These are phyloP conservation scores for Debaryomycetaceae sp. DNA, from an alignment of 1,139 yeast species.

Conservation along the genomic window DNA sequence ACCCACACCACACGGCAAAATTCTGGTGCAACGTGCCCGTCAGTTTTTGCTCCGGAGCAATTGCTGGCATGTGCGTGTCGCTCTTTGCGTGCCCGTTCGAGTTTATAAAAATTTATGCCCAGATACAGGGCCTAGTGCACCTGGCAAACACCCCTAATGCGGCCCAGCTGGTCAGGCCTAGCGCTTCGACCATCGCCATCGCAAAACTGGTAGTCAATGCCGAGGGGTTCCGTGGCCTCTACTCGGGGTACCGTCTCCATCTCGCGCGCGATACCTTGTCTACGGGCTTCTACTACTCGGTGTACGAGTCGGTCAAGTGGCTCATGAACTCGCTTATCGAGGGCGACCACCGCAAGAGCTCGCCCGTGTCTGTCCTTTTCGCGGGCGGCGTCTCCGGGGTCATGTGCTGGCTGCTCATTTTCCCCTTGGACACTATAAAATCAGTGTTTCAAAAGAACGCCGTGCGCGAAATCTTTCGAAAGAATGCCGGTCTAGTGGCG, in stretches of 20 bases:
- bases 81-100: slow-evolving; percentile 78
- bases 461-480: slow-evolving; percentile 52
- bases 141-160: slow-evolving; percentile 1
- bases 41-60: slow-evolving; percentile 52
- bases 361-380: slow-evolving; percentile 28
- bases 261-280: slow-evolving; percentile 58
- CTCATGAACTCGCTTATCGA: slow-evolving; percentile 25
- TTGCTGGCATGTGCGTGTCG: slow-evolving; percentile 59
- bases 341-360: slow-evolving; percentile 15
- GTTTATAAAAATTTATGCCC: slow-evolving; percentile 72
- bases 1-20: slow-evolving; percentile 1
- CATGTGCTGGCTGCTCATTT: slow-evolving; percentile 60
- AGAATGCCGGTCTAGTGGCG: slow-evolving; percentile 31
- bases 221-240: slow-evolving; percentile 55
- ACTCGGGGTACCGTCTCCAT: slow-evolving; percentile 66
- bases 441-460: slow-evolving; percentile 66
- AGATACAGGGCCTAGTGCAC: slow-evolving; percentile 44
- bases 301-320: slow-evolving; percentile 63
- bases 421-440: slow-evolving; percentile 75
- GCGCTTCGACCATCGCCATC: slow-evolving; percentile 18
- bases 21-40: slow-evolving; percentile 51
- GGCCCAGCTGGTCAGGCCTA: slow-evolving; percentile 4
- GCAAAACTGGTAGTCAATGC: slow-evolving; percentile 43
- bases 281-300: slow-evolving; percentile 63
- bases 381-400: slow-evolving; percentile 82